Base-by-base conservation (phyloP, 352 stramenopile genomes). In the Globisporangium sylvaticum region DNA sequence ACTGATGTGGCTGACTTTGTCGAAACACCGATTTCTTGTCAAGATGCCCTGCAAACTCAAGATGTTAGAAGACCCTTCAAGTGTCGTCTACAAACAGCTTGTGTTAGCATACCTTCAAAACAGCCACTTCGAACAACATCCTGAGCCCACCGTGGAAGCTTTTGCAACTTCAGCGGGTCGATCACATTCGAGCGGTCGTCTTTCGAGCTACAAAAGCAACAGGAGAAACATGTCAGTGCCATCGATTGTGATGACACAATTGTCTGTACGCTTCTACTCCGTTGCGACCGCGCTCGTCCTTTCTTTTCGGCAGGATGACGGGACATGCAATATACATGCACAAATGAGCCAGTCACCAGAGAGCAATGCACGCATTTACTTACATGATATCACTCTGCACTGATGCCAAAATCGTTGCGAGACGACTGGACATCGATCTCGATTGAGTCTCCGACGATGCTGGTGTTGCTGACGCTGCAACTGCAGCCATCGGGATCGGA, bases 71-170 rank as follows among this genome's bases (percentile, higher is more conserved):
- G 2, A 22, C 4, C 24, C 27, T 5, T 29, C 24, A 37, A 69
- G 25, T 32, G 24, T 7, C 50, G 44, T 22, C 22, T 48, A 15
- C 18, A 6, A 58, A 34, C 9, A 64, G 37, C 0, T 27, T 6
- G 18, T 27, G 34, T 39, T 14, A 24, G 7, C 58, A 18, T 44
- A 84, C 72, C 71, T 68, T 81, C 76, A 66, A 83, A 84, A 58
- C 80, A 83, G 14, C 82, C 84, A 3, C 74, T 84, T 52, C 75
- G 68, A 42, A 89, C 64, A 25, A 91, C 76, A 37, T 69, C 68
- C 53, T 88, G 76, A 14, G 79, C 80, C 84, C 84, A 92, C 4
- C 71, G 73, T 15, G 83, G 84, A 24, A 92, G 52, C 48, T 64
- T 62, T 24, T 83, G 78, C 20, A 86, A 4, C 55, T 78, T 71